Conservation (phyloP, 495 filamentous ascomycete genomes). For the Hypoxylon rickii region DNA sequence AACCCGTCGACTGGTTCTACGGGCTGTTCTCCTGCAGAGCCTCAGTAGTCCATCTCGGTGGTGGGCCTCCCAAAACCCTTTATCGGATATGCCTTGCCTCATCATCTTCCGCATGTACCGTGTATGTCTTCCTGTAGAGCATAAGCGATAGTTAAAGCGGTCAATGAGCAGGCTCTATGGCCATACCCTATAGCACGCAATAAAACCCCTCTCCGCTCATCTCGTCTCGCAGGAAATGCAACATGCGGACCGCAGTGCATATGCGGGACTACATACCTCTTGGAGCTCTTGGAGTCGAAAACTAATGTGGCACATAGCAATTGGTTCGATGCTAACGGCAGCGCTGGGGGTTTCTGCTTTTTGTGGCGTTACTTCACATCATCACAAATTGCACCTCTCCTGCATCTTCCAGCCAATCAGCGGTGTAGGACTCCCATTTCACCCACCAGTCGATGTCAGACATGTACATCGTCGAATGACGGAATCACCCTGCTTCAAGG, state of each 20-base stretch:
- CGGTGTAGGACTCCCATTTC: background rate
- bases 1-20: constrained; percentile 3
- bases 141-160: constrained; percentile 12
- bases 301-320: constrained; percentile 11
- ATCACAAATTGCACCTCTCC: background rate
- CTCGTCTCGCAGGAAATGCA: background rate
- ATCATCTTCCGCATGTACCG: background rate
- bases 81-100: constrained; percentile 3
- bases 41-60: background rate
- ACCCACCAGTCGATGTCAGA: background rate
- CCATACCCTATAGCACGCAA: background rate
- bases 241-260: constrained; percentile 14
- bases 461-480: background rate
- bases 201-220: constrained; percentile 2
- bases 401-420: background rate
- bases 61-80: background rate
- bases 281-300: background rate
- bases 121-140: background rate
- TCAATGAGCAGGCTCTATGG: constrained; percentile 14
- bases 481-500: background rate
- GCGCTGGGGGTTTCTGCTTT: background rate
- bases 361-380: constrained; percentile 1
- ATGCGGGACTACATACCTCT: constrained; percentile 5
- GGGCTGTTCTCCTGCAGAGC: background rate
- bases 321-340: constrained; percentile 10